Evolutionary conservation across 306 rosid species (phyloP), one percentile per base, ranked within the genome.

Genomic region (Trichosanthes cucumerina): DNA sequence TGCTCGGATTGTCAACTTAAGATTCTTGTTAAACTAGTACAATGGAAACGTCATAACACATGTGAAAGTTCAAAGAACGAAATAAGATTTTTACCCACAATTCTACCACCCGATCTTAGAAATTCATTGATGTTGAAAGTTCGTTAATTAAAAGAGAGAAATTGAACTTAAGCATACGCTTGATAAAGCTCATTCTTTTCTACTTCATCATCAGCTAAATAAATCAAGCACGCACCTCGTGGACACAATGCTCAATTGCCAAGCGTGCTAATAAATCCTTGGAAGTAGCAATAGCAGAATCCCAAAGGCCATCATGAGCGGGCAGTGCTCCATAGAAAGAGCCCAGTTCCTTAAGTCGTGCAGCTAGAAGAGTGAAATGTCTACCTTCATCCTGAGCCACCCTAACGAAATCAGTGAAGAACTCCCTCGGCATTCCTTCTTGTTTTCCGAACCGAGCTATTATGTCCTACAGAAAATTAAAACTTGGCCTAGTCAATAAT

Each of bases 301-400:
- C 96, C 96, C 96, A 92, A 19, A 90, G 94, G 71, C 98, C 97
- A 73, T 90, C 97, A 28, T 94, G 97, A 70, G 88, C 93, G 0
- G 93, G 91, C 57, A 90, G 86, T 41, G 96, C 93, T 79, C 97
- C 97, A 72, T 90, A 94, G 65, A 77, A 86, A 58, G 95, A 92
- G 52, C 95, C 92, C 50, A 94, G 84, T 88, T 89, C 88, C 88
- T 86, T 83, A 44, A 90, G 96, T 46, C 92, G 81, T 4, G 93
- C 77, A 18, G 92, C 94, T 33, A 92, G 92, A 44, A 92, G 96
- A 65, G 87, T 87, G 86, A 94, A 92, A 81, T 90, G 97, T 16
- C 91, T 79, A 60, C 96, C 96, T 87, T 94, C 97, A 59, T 92
- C 97, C 82, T 90, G 94, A 26, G 98, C 97, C 53, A 92, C 94